phyloP scores from a whole-genome alignment of 2,329 filamentous ascomycete species.

The Onygena corvina region DNA sequence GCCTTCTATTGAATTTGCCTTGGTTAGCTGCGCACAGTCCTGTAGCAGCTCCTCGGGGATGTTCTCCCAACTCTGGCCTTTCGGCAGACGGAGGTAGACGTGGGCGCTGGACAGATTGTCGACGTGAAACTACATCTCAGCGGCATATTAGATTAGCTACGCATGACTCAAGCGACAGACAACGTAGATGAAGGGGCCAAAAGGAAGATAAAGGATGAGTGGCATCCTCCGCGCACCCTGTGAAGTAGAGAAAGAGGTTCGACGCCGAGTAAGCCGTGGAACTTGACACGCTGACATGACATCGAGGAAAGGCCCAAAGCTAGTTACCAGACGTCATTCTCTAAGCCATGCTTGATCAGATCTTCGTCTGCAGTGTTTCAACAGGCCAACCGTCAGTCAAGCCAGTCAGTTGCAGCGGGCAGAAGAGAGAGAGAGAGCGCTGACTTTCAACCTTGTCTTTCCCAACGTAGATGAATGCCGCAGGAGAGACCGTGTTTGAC shows the following conservation, averaged over 20 bases:
- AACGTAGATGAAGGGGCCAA: too few species aligned
- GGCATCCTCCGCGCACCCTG: constrained; percentile 24
- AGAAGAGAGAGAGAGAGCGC: constrained; percentile 22
- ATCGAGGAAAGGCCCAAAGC: background rate
- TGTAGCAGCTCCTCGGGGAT: constrained; percentile 63
- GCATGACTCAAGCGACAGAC: too few species aligned
- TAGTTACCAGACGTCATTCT: constrained; percentile 79
- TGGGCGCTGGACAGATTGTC: constrained; percentile 96
- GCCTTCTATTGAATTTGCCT: constrained; percentile 98
- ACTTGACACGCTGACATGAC: background rate
- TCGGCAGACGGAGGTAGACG: constrained; percentile 76
- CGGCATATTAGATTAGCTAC: background rate
- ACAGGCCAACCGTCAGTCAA: constrained; percentile 8
- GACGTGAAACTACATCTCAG: constrained; percentile 70
- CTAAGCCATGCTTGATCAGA: constrained; percentile 84
- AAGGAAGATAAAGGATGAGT: background rate
- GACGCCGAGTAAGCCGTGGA: constrained; percentile 2
- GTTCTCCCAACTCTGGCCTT: constrained; percentile 70
- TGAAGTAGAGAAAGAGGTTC: background rate
- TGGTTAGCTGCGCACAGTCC: constrained; percentile 94
- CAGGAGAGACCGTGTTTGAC: constrained; percentile 67
- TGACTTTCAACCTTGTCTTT: constrained; percentile 99
- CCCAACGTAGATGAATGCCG: constrained; percentile 86
- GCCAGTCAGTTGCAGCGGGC: background rate
- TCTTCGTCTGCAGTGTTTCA: constrained; percentile 62